Base-by-base conservation (phyloP, 257 asterid species). In the Nicotiana obtusifolia region DNA sequence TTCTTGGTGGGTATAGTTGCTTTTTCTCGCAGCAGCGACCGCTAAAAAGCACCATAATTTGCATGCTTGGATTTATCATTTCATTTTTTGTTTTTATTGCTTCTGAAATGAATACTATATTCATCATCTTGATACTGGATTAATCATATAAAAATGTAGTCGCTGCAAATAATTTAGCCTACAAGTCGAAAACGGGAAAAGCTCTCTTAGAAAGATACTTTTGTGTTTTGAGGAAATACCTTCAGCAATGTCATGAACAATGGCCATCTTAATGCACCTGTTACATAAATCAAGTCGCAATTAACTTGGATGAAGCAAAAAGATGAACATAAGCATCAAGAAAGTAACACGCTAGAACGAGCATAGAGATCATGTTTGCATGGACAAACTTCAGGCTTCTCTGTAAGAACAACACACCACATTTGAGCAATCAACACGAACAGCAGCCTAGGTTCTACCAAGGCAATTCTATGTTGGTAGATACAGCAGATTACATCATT, bases 181-280 rank as follows among this genome's bases (percentile, higher is more conserved):
- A 4, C 44, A 47, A 73, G 56, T 30, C 66, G 20, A 49, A 49
- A 54, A 65, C n/a, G 5, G 5, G 26, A 28, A 17, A 47, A 20
- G 6, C 15, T 14, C 10, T 47, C 66, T 26, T 28, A 62, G 52
- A 61, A 24, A 37, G 59, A 80, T 31, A 0, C 26, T 49, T 24
- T 49, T 0, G 1, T 7, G 16, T 24, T 49, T 49, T 28, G 75
- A 84, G 56, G 85, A 44, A 44, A 52, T 90, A 94, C 98, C 98
- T 94, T 94, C 98, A 41, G 97, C 97, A 84, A 94, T 91, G 87
- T 91, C 98, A 83, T 94, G 98, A 84, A 94, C 96, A 84, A 94
- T 90, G 76, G 97, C 98, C 86, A 94, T 91, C 90, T 94, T 94
- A 89, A 93, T 90, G 83, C 98, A 94, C 96, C 98, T 93, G 93